These are phyloP conservation scores for Russula virescens DNA, from an alignment of 768 basidiomycete species.

Conservation along the genomic window DNA sequence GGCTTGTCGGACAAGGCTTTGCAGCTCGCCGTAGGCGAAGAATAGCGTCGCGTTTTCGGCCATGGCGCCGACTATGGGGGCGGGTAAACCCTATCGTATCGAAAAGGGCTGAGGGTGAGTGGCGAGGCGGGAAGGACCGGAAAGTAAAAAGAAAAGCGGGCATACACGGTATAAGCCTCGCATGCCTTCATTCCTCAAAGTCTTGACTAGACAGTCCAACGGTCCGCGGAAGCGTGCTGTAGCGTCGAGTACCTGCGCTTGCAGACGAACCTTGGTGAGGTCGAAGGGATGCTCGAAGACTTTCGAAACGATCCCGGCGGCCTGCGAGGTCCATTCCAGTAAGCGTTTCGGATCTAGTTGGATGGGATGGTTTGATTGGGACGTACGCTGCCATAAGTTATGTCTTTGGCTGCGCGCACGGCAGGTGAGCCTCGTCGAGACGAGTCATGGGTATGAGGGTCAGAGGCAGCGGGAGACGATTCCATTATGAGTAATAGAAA, in stretches of 20 bases:
- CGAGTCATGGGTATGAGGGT: conserved; percentile 10
- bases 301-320: conserved; percentile 84
- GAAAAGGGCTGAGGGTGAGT: not conserved
- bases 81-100: conserved; percentile 63
- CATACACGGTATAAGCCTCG: conserved; percentile 83
- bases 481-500: conserved; percentile 21
- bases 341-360: not conserved
- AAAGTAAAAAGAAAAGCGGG: conserved; percentile 8
- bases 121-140: too few species aligned
- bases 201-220: conserved; percentile 78
- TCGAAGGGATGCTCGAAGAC: conserved; percentile 95
- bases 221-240: conserved; percentile 76
- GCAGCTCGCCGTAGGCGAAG: conserved; percentile 74
- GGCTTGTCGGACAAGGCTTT: conserved; percentile 49
- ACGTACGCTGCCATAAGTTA: conserved; percentile 30
- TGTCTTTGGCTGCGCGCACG: conserved; percentile 28
- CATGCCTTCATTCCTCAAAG: conserved; percentile 75
- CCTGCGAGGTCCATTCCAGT: conserved; percentile 35
- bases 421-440: conserved; percentile 15
- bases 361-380: not conserved
- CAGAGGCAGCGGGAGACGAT: conserved; percentile 23
- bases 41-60: conserved; percentile 88
- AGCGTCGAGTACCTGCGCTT: conserved; percentile 78
- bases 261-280: conserved; percentile 89
- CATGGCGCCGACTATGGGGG: conserved; percentile 88